A percentile compares a stretch with the other conserved stretches of the same genome.
These are phyloP conservation scores for Trypanosomatidae sp. DNA, from an alignment of 208 protist species.

Conservation along the genomic window DNA sequence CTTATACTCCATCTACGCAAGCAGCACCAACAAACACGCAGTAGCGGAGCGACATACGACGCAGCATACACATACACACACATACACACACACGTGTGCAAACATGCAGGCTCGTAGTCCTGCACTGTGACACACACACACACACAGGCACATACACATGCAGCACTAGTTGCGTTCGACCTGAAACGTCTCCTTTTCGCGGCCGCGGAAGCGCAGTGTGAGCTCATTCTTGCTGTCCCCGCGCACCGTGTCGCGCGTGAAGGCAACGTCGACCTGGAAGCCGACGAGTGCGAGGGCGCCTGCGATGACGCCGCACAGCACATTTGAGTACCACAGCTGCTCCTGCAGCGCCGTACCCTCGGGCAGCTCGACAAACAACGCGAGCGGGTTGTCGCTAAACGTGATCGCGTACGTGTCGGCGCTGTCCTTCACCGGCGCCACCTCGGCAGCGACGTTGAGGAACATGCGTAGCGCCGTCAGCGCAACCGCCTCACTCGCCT, in stretches of 20 bases:
- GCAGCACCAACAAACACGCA: background rate
- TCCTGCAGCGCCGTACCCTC: slow-evolving; percentile 73
- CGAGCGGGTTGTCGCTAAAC: slow-evolving; percentile 95
- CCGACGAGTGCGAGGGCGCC: slow-evolving; percentile 93
- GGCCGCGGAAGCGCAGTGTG: slow-evolving; percentile 61
- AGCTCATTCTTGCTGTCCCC: slow-evolving; percentile 88
- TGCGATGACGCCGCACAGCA: slow-evolving; percentile 94
- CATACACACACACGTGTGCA: background rate
- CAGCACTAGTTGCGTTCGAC: slow-evolving; percentile 28
- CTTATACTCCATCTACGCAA: slow-evolving; percentile 49
- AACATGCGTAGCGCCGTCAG: slow-evolving; percentile 96
- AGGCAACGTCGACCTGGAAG: slow-evolving; percentile 70
- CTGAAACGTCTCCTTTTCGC: slow-evolving; percentile 66
- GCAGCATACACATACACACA: background rate
- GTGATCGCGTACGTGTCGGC: slow-evolving; percentile 80
- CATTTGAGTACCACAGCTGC: slow-evolving; percentile 92
- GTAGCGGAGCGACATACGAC: background rate
- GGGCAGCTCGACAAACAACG: slow-evolving; percentile 95
- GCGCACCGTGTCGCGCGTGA: slow-evolving; percentile 74
- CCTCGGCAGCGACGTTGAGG: slow-evolving; percentile 81
- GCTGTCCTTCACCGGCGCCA: slow-evolving; percentile 74
- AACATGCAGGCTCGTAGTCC: background rate
- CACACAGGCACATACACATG: slow-evolving; percentile 1
- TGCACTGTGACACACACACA: slow-evolving; percentile 1
- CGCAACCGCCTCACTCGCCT: slow-evolving; percentile 91